Evolutionary conservation across 768 basidiomycete species (phyloP).

Genomic region (Termitomyces heimii): DNA sequence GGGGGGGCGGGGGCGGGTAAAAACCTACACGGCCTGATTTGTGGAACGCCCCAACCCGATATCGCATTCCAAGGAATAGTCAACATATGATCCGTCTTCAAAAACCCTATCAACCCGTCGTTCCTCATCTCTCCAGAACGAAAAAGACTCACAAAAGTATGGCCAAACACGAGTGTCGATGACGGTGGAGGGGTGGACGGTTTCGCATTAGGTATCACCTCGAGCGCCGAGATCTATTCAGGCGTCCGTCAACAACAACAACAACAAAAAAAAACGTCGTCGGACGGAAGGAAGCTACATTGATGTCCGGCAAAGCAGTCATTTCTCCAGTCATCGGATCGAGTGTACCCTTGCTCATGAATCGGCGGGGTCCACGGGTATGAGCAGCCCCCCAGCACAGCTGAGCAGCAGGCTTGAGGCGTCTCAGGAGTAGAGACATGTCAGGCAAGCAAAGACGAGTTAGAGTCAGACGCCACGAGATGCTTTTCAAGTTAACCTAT

Average conservation of each 20-base stretch:
- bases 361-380: conserved; percentile 3
- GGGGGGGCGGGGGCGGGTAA: no score
- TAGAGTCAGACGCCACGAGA: background rate
- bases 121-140: background rate
- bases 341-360: conserved; percentile 6
- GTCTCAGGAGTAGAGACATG: conserved; percentile 11
- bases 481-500: no score
- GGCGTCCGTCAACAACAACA: background rate
- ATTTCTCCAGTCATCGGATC: conserved; percentile 16
- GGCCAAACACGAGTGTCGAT: conserved; percentile 74
- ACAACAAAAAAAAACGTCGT: background rate
- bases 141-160: conserved; percentile 60
- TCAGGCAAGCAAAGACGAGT: background rate
- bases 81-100: conserved; percentile 83
- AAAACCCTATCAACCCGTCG: conserved; percentile 3
- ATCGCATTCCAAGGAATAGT: conserved; percentile 66
- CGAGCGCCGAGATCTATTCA: conserved; percentile 45
- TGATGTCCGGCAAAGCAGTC: conserved; percentile 27
- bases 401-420: conserved; percentile 4
- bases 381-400: conserved; percentile 12
- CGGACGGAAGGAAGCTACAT: conserved; percentile 19
- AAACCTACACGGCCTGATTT: conserved; percentile 72
- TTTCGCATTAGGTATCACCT: conserved; percentile 38
- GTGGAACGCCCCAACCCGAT: conserved; percentile 77
- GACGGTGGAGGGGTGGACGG: conserved; percentile 62